Conservation (phyloP, 106 monocot species). For the Gastrodia elata region DNA sequence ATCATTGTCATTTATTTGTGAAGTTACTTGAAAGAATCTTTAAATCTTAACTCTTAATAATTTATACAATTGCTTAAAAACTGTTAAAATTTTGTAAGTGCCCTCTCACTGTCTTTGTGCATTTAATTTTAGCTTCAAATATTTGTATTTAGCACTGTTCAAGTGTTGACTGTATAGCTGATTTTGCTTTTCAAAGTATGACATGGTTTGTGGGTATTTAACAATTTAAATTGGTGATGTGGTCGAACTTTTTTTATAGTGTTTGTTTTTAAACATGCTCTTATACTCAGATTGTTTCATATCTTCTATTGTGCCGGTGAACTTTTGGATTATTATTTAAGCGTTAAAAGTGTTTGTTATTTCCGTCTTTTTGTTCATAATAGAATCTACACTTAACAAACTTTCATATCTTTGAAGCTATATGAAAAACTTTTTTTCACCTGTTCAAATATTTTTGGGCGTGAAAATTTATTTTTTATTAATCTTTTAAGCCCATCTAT, state of each 20-base stretch:
- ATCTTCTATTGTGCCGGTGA: background rate
- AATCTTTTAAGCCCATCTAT: too few relatives aligned
- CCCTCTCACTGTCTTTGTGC: too few relatives aligned
- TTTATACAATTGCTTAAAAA: too few relatives aligned
- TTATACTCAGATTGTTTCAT: background rate
- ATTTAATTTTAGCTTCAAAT: too few relatives aligned
- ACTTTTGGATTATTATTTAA: background rate
- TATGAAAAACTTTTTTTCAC: background rate
- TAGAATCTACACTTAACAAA: background rate
- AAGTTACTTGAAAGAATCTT: too few relatives aligned
- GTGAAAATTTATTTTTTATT: background rate
- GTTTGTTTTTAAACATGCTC: background rate
- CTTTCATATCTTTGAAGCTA: background rate
- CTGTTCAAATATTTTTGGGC: background rate
- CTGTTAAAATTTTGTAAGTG: too few relatives aligned
- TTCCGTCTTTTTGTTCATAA: background rate
- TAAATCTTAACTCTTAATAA: too few relatives aligned
- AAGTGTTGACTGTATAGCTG: too few relatives aligned
- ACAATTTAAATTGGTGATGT: background rate
- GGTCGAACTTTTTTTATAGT: background rate
- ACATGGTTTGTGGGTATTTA: background rate
- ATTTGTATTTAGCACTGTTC: too few relatives aligned
- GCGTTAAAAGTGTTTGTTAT: background rate
- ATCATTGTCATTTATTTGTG: too few relatives aligned
- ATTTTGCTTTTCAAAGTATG: too few relatives aligned